A percentile compares a stretch with the other conserved stretches of the same genome.
phyloP scores from a whole-genome alignment of 192 early-diverging fungal species.

The Cladochytrium replicatum region DNA sequence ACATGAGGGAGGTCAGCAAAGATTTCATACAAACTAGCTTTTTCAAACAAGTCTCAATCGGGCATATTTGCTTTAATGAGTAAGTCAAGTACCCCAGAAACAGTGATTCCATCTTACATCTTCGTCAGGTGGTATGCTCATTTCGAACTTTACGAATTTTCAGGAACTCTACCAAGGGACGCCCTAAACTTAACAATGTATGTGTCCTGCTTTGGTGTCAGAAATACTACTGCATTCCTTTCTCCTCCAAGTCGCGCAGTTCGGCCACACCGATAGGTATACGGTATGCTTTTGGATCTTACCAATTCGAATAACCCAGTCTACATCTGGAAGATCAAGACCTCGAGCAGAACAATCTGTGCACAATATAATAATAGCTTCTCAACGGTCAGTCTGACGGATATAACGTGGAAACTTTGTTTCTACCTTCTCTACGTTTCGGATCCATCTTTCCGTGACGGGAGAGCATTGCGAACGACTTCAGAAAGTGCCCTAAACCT shows the following conservation, averaged over 20 bases:
- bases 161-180: conserved; percentile 50
- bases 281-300: conserved; percentile 92
- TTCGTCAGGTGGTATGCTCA: conserved; percentile 1
- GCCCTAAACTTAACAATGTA: conserved; percentile 56
- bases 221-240: conserved; percentile 78
- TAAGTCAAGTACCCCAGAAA: neutral
- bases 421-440: conserved; percentile 62
- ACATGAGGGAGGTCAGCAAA: too few species aligned
- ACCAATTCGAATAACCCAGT: conserved; percentile 86
- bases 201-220: conserved; percentile 70
- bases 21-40: too few species aligned
- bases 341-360: conserved; percentile 95
- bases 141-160: conserved; percentile 73
- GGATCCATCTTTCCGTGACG: conserved; percentile 92
- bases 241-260: conserved; percentile 78
- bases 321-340: conserved; percentile 91
- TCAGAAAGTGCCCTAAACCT: conserved; percentile 46
- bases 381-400: conserved; percentile 41
- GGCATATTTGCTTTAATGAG: neutral
- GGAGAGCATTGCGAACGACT: conserved; percentile 50
- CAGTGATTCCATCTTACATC: conserved; percentile 1
- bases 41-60: neutral
- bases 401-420: conserved; percentile 5
- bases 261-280: conserved; percentile 89
- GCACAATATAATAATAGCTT: conserved; percentile 69